phyloP scores from a whole-genome alignment of 2,329 filamentous ascomycete genomes.

The Exophiala xenobiotica region DNA sequence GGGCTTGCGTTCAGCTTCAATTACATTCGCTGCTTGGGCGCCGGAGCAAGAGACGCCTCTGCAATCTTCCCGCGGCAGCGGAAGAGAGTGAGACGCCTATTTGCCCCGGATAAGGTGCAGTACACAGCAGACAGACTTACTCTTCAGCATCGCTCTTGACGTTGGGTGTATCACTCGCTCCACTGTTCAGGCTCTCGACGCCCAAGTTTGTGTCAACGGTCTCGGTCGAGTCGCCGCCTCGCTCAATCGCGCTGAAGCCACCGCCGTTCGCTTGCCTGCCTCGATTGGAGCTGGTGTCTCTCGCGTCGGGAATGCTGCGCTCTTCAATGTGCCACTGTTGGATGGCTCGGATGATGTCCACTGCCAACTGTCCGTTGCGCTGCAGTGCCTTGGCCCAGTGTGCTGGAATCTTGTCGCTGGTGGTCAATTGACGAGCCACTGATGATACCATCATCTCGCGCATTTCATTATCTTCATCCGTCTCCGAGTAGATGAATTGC shows the following conservation, averaged over 20 bases:
- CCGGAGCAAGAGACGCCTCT: background rate
- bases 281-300: conserved; percentile 32
- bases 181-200: conserved; percentile 22
- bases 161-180: conserved; percentile 18
- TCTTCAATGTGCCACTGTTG: conserved; percentile 56
- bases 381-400: conserved; percentile 57
- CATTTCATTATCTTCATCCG: conserved; percentile 48
- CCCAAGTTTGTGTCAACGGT: conserved; percentile 21
- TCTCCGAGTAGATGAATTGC: conserved; percentile 54
- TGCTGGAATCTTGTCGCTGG: conserved; percentile 49
- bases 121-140: conserved; percentile 19
- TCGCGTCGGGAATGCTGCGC: conserved; percentile 50
- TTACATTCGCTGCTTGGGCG: background rate
- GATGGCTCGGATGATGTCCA: conserved; percentile 55
- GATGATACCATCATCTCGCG: conserved; percentile 50
- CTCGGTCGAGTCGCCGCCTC: conserved; percentile 18
- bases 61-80: too few species aligned
- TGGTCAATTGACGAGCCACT: conserved; percentile 52
- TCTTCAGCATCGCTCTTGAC: conserved; percentile 26
- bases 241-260: conserved; percentile 27
- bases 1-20: conserved; percentile 21
- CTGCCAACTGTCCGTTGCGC: conserved; percentile 56
- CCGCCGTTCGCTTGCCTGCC: conserved; percentile 20
- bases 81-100: too few species aligned
- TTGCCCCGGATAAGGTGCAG: background rate